phyloP scores from a whole-genome alignment of 1,139 yeast genomes.

The Saccharomyces hybrid region DNA sequence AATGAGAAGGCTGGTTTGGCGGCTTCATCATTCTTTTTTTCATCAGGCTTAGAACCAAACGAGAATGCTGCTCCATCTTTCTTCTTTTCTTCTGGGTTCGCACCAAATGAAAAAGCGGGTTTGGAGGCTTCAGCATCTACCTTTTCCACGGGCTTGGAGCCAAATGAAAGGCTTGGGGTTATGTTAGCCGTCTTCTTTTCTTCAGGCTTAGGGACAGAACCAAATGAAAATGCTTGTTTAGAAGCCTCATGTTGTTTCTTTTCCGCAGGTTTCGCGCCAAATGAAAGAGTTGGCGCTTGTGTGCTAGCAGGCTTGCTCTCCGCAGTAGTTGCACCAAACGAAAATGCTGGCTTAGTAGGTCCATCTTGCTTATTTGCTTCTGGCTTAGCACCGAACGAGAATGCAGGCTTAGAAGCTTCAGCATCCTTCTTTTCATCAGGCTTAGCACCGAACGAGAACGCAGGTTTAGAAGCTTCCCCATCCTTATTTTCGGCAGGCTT shows the following conservation, averaged over 20 bases:
- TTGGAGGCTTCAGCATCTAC: conserved; percentile 10
- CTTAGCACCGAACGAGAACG: conserved; percentile 17
- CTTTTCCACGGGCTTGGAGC: conserved; percentile 28
- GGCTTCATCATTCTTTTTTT: conserved; percentile 21
- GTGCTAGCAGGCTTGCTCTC: conserved; percentile 18
- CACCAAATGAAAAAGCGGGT: conserved; percentile 22
- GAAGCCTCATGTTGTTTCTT: conserved; percentile 16
- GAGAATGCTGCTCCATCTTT: conserved; percentile 22
- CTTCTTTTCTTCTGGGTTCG: conserved; percentile 9
- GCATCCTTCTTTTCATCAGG: neutral
- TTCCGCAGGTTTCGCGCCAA: conserved; percentile 28
- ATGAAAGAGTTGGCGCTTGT: conserved; percentile 21
- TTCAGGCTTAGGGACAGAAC: conserved; percentile 23
- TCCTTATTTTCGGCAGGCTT: conserved; percentile 1
- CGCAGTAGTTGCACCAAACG: conserved; percentile 29
- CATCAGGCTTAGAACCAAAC: conserved; percentile 19
- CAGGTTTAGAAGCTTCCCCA: conserved; percentile 8
- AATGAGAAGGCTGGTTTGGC: conserved; percentile 28
- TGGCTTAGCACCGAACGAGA: conserved; percentile 20
- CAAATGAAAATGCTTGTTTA: conserved; percentile 29
- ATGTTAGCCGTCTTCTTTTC: conserved; percentile 16
- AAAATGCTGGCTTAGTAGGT: conserved; percentile 22
- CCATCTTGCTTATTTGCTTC: conserved; percentile 9
- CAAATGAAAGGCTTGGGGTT: conserved; percentile 26
- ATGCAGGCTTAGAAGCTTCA: conserved; percentile 11